Evolutionary conservation across 176 grass and related monocot species (phyloP).

Genomic region (Tuctoria greenei): DNA sequence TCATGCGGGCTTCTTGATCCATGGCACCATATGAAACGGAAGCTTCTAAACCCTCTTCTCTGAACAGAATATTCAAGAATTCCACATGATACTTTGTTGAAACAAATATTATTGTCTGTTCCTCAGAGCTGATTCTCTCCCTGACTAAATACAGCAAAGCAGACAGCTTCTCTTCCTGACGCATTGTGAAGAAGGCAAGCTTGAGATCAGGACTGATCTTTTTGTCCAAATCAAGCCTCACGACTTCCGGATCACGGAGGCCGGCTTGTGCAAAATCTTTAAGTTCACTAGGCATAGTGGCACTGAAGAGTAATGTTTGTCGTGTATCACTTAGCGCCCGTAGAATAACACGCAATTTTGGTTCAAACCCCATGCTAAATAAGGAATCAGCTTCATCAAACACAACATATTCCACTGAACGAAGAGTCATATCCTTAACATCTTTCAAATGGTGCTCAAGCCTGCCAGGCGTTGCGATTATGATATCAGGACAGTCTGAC

Average conservation of each 20-base stretch:
- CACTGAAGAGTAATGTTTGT: constrained; percentile 94
- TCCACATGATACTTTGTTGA: constrained; percentile 97
- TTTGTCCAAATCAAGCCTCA: constrained; percentile 84
- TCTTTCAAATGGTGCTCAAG: constrained; percentile 84
- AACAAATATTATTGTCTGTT: constrained; percentile 95
- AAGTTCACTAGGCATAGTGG: constrained; percentile 75
- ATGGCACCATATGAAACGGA: constrained; percentile 94
- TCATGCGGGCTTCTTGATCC: constrained; percentile 95
- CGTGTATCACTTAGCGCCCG: constrained; percentile 63
- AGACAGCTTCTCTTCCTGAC: constrained; percentile 88
- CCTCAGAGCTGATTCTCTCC: constrained; percentile 72
- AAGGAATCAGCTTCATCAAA: constrained; percentile 95
- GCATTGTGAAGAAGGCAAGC: constrained; percentile 72
- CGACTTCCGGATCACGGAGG: constrained; percentile 67
- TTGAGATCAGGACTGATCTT: constrained; percentile 94
- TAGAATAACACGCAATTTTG: constrained; percentile 73
- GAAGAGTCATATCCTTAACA: constrained; percentile 82
- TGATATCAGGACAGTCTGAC: constrained; percentile 88
- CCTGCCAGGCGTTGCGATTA: constrained; percentile 95
- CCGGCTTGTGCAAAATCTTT: constrained; percentile 93
- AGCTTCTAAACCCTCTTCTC: constrained; percentile 75
- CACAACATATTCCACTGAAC: constrained; percentile 91
- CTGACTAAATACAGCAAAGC: constrained; percentile 87
- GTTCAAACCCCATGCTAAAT: constrained; percentile 74
- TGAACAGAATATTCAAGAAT: constrained; percentile 87